phyloP scores from a whole-genome alignment of 148 eudicot genomes.

The Heliosperma pusillum region DNA sequence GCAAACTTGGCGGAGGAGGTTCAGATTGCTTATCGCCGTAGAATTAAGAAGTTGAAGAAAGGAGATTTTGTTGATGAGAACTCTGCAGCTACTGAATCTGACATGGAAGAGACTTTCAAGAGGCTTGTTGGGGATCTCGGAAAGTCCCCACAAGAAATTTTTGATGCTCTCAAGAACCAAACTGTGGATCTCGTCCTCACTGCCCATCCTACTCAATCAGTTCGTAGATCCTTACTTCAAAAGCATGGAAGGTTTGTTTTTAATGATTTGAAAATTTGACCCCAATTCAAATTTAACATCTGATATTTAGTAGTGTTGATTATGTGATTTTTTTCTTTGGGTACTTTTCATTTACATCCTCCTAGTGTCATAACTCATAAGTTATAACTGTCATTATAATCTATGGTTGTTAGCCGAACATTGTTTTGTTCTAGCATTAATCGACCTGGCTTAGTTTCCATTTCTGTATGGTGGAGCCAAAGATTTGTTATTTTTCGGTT shows the following conservation, averaged over 20 bases:
- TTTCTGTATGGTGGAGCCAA: too few relatives aligned
- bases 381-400: too few relatives aligned
- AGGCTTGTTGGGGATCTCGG: slow-evolving; percentile 73
- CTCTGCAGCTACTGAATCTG: slow-evolving; percentile 88
- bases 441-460: too few relatives aligned
- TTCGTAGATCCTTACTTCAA: slow-evolving; percentile 91
- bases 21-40: slow-evolving; percentile 80
- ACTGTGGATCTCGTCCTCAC: slow-evolving; percentile 93
- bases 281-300: background rate
- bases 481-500: too few relatives aligned
- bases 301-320: too few relatives aligned
- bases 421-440: too few relatives aligned
- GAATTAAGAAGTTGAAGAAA: slow-evolving; percentile 81
- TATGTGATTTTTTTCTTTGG: too few relatives aligned
- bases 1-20: slow-evolving; percentile 94
- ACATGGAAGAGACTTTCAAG: slow-evolving; percentile 86
- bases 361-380: too few relatives aligned
- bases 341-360: too few relatives aligned
- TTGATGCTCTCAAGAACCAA: slow-evolving; percentile 92
- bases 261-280: slow-evolving; percentile 5
- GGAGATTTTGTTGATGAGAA: slow-evolving; percentile 83
- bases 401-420: too few relatives aligned
- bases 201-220: slow-evolving; percentile 98
- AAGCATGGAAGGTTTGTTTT: slow-evolving; percentile 83
- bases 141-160: slow-evolving; percentile 87